Evolutionary conservation across 176 grass and related monocot genomes (phyloP).

Genomic region (Ensete ventricosum): DNA sequence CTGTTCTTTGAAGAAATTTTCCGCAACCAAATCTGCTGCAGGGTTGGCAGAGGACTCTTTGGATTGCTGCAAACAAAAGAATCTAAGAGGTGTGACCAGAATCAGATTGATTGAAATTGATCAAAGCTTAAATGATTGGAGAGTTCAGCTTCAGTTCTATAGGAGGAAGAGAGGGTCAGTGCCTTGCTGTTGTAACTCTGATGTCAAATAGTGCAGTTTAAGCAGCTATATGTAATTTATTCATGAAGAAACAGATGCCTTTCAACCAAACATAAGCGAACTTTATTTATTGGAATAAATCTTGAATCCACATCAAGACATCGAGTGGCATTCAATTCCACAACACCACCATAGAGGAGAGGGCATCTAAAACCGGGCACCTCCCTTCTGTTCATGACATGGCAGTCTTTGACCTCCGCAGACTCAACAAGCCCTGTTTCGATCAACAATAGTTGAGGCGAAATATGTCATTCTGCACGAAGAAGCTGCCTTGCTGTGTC

Average conservation of each 20-base stretch:
- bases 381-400: not conserved
- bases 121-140: not conserved
- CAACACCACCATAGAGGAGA: not conserved
- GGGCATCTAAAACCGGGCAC: not conserved
- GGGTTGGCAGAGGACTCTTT: too few species aligned
- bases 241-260: too few species aligned
- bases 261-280: not conserved
- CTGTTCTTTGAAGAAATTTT: too few species aligned
- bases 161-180: too few species aligned
- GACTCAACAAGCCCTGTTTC: not conserved
- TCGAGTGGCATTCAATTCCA: not conserved
- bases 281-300: not conserved
- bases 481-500: conserved; percentile 56
- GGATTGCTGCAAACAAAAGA: too few species aligned
- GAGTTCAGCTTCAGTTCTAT: not conserved
- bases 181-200: too few species aligned
- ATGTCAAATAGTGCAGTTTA: not conserved
- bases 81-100: too few species aligned
- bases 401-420: too few species aligned
- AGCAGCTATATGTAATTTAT: not conserved
- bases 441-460: conserved; percentile 70
- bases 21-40: too few species aligned
- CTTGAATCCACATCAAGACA: not conserved
- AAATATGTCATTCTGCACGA: conserved; percentile 86
- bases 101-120: too few species aligned